Conservation (phyloP, 805 yeast species). For the Kodamaea laetipori region DNA sequence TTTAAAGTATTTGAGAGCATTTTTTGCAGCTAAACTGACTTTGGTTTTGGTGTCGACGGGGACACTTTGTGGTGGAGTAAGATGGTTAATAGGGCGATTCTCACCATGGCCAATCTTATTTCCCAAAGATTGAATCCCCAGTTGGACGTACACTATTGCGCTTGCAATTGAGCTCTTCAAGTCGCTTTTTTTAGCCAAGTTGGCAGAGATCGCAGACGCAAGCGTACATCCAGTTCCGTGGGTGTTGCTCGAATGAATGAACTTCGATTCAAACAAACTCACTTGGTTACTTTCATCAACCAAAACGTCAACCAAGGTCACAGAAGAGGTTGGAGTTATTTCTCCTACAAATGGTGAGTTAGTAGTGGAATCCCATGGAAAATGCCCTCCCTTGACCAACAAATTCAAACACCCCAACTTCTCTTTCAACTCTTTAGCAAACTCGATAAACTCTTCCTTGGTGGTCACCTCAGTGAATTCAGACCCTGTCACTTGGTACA, state of each 20-base stretch:
- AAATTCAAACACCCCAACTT: constrained; percentile 50
- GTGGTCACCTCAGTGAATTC: constrained; percentile 19
- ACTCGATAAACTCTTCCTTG: constrained; percentile 37
- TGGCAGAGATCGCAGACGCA: constrained; percentile 77
- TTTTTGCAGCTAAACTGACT: constrained; percentile 3
- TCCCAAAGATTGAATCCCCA: constrained; percentile 53
- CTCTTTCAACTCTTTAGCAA: constrained; percentile 28
- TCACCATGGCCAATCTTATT: constrained; percentile 53
- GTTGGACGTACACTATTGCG: constrained; percentile 66
- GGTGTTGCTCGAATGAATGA: constrained; percentile 52
- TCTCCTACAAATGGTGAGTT: constrained; percentile 17
- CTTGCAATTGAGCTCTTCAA: constrained; percentile 53
- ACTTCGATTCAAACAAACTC: constrained; percentile 50
- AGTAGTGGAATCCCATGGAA: constrained; percentile 41
- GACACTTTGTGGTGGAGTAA: constrained; percentile 36
- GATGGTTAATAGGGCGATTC: constrained; percentile 75
- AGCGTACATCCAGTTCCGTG: constrained; percentile 94
- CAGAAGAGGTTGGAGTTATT: background rate
- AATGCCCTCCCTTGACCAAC: constrained; percentile 81
- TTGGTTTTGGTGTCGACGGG: constrained; percentile 1
- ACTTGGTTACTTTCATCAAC: constrained; percentile 44
- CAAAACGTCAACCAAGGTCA: constrained; percentile 51
- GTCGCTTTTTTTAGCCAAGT: constrained; percentile 57
- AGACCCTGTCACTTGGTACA: constrained; percentile 33
- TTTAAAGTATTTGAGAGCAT: constrained; percentile 47